Evolutionary conservation across 2,329 filamentous ascomycete genomes (phyloP).

Genomic region (Parasarocladium wereldwijsianum): DNA sequence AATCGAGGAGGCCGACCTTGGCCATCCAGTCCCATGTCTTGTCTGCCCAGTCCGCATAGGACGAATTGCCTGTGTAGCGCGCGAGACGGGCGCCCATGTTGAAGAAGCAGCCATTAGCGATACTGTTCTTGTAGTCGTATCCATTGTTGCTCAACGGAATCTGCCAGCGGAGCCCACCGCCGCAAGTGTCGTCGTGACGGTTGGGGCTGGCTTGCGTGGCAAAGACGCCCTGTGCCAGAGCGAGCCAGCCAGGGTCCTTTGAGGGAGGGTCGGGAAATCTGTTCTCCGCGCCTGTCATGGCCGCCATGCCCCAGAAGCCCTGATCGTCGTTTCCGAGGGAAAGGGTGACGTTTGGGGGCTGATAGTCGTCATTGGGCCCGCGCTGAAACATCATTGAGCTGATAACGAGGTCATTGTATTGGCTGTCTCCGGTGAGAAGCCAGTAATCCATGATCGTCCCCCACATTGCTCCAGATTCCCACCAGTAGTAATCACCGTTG

Average conservation of each 20-base stretch:
- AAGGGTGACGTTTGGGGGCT: conserved; percentile 37
- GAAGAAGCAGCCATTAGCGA: conserved; percentile 49
- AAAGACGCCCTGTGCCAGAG: conserved; percentile 49
- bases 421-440: conserved; percentile 42
- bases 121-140: conserved; percentile 60
- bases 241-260: conserved; percentile 35
- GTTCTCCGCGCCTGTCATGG: conserved; percentile 42
- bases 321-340: conserved; percentile 51
- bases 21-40: conserved; percentile 49
- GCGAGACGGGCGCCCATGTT: conserved; percentile 55
- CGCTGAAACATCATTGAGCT: conserved; percentile 37
- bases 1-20: conserved; percentile 42
- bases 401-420: conserved; percentile 40
- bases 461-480: conserved; percentile 33
- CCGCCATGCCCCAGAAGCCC: conserved; percentile 52
- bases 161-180: conserved; percentile 60
- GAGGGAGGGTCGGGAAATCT: conserved; percentile 39
- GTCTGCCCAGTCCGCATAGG: conserved; percentile 49
- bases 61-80: conserved; percentile 51
- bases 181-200: conserved; percentile 41
- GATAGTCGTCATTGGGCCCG: conserved; percentile 37
- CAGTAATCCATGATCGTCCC: conserved; percentile 50
- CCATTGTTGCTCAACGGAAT: conserved; percentile 61
- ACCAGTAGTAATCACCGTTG: conserved; percentile 45
- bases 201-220: conserved; percentile 37